These are phyloP conservation scores for Cystofilobasidium capitatum DNA, from an alignment of 768 basidiomycete genomes.

Conservation along the genomic window DNA sequence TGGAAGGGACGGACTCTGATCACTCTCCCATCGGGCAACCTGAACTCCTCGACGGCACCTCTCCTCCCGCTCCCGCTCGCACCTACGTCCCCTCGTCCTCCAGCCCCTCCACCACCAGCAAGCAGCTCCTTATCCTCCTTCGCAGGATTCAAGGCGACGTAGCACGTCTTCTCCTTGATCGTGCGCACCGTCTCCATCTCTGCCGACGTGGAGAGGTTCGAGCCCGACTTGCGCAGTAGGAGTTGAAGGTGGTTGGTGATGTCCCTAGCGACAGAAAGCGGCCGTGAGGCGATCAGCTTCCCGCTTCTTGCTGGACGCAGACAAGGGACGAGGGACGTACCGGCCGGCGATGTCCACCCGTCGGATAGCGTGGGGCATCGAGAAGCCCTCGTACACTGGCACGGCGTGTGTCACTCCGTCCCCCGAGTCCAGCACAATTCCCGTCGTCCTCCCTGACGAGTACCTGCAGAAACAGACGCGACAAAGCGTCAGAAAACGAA, in stretches of 20 bases:
- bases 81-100: constrained; percentile 32
- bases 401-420: constrained; percentile 99
- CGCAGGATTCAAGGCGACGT: constrained; percentile 78
- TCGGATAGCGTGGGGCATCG: constrained; percentile 95
- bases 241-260: constrained; percentile 94
- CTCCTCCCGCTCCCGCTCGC: constrained; percentile 14
- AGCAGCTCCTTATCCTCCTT: constrained; percentile 88
- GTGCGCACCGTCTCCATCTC: constrained; percentile 93
- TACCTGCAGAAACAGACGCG: constrained; percentile 51
- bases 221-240: constrained; percentile 83
- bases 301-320: background rate
- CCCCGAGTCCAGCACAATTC: constrained; percentile 97
- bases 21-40: constrained; percentile 86
- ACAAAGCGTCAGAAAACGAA: background rate
- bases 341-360: constrained; percentile 93
- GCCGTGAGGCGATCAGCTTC: background rate
- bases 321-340: constrained; percentile 43
- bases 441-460: constrained; percentile 94
- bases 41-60: constrained; percentile 71
- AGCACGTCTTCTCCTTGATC: constrained; percentile 98
- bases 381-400: constrained; percentile 97
- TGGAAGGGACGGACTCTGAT: constrained; percentile 55
- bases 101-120: constrained; percentile 31
- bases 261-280: constrained; percentile 52
- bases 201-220: constrained; percentile 91